Evolutionary conservation across 2,329 filamentous ascomycete genomes (phyloP).

Genomic region (Fusarium falciforme): DNA sequence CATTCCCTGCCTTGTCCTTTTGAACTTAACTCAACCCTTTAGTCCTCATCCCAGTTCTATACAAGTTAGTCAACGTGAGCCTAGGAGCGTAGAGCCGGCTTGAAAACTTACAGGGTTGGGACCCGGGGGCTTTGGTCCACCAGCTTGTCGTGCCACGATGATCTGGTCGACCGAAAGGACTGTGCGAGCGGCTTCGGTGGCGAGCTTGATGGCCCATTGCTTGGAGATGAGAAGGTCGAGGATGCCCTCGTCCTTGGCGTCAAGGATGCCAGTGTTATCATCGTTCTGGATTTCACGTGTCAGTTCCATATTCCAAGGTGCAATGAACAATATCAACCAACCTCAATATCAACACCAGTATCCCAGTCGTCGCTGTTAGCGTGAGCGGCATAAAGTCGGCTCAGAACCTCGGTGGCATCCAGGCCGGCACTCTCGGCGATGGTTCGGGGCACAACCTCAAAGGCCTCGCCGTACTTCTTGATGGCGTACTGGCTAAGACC

Average conservation of each 20-base stretch:
- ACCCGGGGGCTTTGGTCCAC: slow-evolving; percentile 94
- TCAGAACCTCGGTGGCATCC: slow-evolving; percentile 96
- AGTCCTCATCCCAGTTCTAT: slow-evolving; percentile 74
- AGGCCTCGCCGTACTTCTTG: slow-evolving; percentile 96
- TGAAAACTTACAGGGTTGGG: slow-evolving; percentile 77
- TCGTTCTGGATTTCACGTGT: slow-evolving; percentile 66
- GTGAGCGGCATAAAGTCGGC: slow-evolving; percentile 92
- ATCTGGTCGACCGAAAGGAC: slow-evolving; percentile 98
- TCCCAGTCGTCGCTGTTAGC: slow-evolving; percentile 89
- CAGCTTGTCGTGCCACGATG: slow-evolving; percentile 96
- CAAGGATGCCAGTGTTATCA: slow-evolving; percentile 81
- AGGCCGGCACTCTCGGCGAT: slow-evolving; percentile 95
- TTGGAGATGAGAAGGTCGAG: slow-evolving; percentile 93
- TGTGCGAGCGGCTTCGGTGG: slow-evolving; percentile 93
- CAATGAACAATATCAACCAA: slow-evolving; percentile 48
- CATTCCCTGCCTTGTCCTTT: slow-evolving; percentile 37
- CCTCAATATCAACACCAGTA: slow-evolving; percentile 93
- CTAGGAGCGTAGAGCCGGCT: neutral
- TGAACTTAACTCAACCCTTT: slow-evolving; percentile 48
- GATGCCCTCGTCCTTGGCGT: slow-evolving; percentile 89
- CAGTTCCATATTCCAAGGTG: slow-evolving; percentile 24
- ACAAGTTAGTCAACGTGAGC: slow-evolving; percentile 43
- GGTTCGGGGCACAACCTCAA: slow-evolving; percentile 94
- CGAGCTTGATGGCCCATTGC: slow-evolving; percentile 96
- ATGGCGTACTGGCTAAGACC: slow-evolving; percentile 96